These are phyloP conservation scores for Cyathus striatus DNA, from an alignment of 768 basidiomycete genomes.

Conservation along the genomic window DNA sequence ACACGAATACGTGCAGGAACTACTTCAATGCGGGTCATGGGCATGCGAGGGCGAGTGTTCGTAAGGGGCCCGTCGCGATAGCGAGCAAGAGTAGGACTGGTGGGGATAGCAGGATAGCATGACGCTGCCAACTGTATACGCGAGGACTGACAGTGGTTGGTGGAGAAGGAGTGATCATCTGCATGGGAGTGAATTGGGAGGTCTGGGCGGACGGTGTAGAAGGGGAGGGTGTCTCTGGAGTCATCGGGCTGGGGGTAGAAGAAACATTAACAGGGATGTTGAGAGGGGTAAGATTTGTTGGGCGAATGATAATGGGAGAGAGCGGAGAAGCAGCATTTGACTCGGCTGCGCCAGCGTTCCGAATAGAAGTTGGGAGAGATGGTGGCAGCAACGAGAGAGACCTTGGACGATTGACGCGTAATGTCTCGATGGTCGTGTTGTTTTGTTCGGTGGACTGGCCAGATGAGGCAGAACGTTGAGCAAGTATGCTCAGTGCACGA, in stretches of 20 bases:
- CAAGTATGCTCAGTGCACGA: no score
- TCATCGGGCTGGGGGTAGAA: conserved; percentile 19
- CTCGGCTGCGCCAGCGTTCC: not conserved
- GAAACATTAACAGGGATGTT: conserved; percentile 24
- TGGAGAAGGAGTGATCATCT: conserved; percentile 43
- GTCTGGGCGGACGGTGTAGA: conserved; percentile 17
- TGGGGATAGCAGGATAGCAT: conserved; percentile 19
- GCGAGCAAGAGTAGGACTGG: conserved; percentile 27
- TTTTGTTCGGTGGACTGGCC: conserved; percentile 5
- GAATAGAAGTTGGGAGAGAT: conserved; percentile 13
- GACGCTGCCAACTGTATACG: conserved; percentile 49
- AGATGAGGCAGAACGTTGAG: no score
- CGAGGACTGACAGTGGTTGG: conserved; percentile 52
- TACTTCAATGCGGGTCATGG: conserved; percentile 46
- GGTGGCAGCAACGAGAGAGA: conserved; percentile 7
- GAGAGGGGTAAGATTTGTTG: conserved; percentile 30
- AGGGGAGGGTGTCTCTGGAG: conserved; percentile 22
- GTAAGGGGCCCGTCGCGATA: conserved; percentile 43
- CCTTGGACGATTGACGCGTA: conserved; percentile 12
- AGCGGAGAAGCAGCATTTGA: conserved; percentile 2
- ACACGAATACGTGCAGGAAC: conserved; percentile 39
- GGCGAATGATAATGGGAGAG: conserved; percentile 21
- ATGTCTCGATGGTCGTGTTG: conserved; percentile 3
- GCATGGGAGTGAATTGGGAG: conserved; percentile 12
- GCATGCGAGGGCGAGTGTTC: conserved; percentile 55